Conservation (phyloP, 805 yeast genomes). For the Yamadazyma endophytica region DNA sequence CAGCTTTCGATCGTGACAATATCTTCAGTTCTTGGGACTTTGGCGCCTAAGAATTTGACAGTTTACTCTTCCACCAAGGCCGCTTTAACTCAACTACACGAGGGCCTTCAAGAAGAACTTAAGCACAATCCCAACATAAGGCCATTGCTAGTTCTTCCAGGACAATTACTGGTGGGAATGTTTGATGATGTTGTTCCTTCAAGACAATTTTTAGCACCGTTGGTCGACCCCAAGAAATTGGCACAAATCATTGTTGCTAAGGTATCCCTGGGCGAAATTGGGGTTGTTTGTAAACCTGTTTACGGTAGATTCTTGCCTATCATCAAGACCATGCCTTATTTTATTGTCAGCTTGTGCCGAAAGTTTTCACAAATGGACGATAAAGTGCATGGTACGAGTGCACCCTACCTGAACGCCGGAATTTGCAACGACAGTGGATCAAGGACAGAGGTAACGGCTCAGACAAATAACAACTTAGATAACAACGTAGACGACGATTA, state of each 20-base stretch:
- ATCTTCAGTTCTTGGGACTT: conserved; percentile 44
- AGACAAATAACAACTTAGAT: too few species aligned
- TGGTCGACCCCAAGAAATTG: conserved; percentile 34
- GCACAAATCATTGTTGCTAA: conserved; percentile 31
- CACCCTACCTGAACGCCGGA: too few species aligned
- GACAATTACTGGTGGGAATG: conserved; percentile 48
- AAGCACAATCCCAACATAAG: conserved; percentile 18
- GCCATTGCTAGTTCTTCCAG: conserved; percentile 42
- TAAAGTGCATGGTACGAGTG: conserved; percentile 22
- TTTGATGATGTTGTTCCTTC: conserved; percentile 43
- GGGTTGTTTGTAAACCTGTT: conserved; percentile 42
- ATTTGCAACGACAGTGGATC: too few species aligned
- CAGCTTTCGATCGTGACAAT: conserved; percentile 30
- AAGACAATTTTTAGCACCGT: conserved; percentile 44
- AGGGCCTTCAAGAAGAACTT: conserved; percentile 40
- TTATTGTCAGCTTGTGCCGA: conserved; percentile 31
- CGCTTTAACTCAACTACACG: conserved; percentile 40
- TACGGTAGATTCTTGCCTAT: conserved; percentile 45
- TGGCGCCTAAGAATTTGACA: conserved; percentile 47
- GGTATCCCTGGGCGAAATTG: conserved; percentile 35
- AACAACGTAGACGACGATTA: too few species aligned
- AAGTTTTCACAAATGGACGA: conserved; percentile 35
- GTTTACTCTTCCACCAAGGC: conserved; percentile 50
- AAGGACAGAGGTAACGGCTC: too few species aligned
- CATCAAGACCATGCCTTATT: conserved; percentile 38